phyloP scores from a whole-genome alignment of 1,284 basidiomycete genomes.

The Caloboletus firmus region DNA sequence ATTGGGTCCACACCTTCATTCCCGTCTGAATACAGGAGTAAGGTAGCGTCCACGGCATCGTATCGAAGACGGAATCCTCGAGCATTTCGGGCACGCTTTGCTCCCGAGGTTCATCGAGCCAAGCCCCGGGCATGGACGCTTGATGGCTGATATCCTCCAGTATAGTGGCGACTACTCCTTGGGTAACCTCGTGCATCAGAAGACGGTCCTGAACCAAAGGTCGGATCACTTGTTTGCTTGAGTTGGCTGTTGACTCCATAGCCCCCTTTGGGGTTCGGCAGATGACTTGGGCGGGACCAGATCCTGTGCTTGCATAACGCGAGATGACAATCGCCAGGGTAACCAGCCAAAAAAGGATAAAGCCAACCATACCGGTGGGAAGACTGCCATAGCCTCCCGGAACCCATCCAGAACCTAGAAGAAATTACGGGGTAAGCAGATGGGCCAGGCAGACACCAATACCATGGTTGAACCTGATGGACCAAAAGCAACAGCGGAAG shows the following conservation, averaged over 20 bases:
- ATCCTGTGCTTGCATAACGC: not conserved
- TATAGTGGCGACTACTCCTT: not conserved
- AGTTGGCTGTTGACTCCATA: not conserved
- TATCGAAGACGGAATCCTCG: not conserved
- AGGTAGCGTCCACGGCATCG: not conserved
- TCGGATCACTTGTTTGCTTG: not conserved
- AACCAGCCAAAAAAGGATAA: slow-evolving; percentile 11
- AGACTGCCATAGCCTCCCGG: not conserved
- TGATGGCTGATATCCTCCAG: not conserved
- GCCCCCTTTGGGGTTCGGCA: not conserved
- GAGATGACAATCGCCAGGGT: not conserved
- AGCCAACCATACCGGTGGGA: not conserved
- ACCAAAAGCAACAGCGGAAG: not conserved
- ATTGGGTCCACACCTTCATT: not conserved
- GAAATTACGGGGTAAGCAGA: not conserved
- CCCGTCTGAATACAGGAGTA: not conserved
- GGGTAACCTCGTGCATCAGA: not conserved
- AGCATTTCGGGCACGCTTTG: not conserved
- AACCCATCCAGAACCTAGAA: not conserved
- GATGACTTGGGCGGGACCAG: not conserved
- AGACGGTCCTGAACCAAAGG: not conserved
- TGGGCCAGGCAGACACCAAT: not conserved
- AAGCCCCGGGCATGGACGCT: slow-evolving; percentile 1
- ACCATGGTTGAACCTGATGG: slow-evolving; percentile 3
- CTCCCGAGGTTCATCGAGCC: not conserved